Evolutionary conservation across 441 rosid species (phyloP).

Genomic region (Erodium moschatum): DNA sequence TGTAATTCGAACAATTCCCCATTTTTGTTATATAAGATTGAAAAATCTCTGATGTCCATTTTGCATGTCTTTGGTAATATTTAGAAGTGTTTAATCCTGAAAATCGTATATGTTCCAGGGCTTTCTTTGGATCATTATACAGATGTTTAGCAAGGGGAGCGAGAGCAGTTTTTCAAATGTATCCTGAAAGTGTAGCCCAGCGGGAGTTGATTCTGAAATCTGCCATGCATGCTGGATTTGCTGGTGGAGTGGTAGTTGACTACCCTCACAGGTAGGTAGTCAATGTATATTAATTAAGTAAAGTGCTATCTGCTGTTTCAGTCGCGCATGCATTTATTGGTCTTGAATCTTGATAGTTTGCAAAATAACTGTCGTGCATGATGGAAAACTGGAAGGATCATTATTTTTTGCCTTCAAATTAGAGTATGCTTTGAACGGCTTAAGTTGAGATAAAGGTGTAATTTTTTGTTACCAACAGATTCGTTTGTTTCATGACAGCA

Average conservation of each 20-base stretch:
- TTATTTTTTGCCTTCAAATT: background rate
- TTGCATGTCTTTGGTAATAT: background rate
- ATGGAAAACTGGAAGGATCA: background rate
- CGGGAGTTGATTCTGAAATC: conserved; percentile 69
- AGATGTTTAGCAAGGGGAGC: conserved; percentile 81
- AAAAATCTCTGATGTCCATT: background rate
- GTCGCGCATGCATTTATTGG: background rate
- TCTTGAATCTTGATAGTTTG: background rate
- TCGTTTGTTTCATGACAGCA: background rate
- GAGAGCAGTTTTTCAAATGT: conserved; percentile 79
- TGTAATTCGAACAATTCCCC: background rate
- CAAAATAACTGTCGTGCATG: background rate
- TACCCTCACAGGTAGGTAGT: conserved; percentile 71
- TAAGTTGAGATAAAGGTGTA: too few species aligned
- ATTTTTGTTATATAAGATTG: background rate
- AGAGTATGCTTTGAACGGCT: background rate
- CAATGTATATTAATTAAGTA: background rate
- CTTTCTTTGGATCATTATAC: conserved; percentile 83
- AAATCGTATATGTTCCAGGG: conserved; percentile 33
- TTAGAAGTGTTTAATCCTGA: background rate
- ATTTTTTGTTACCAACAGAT: background rate
- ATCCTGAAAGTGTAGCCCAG: conserved; percentile 77
- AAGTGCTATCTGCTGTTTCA: background rate
- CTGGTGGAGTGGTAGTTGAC: conserved; percentile 86
- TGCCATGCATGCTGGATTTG: conserved; percentile 87